phyloP scores from a whole-genome alignment of 805 yeast genomes.

The Kurtzmaniella fragi region DNA sequence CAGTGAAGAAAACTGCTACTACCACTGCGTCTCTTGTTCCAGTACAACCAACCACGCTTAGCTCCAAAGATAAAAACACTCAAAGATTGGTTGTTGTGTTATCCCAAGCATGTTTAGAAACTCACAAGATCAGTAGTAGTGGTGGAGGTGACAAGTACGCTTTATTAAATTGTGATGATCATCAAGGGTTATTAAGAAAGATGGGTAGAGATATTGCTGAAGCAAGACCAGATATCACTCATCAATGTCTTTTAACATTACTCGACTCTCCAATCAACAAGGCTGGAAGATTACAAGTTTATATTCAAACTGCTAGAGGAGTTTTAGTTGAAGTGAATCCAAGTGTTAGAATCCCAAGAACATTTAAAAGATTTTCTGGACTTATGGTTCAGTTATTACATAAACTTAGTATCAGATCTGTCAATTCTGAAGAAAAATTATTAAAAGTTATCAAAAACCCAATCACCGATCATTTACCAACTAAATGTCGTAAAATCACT shows the following conservation, averaged over 20 bases:
- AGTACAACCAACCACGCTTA: conserved; percentile 73
- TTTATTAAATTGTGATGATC: conserved; percentile 94
- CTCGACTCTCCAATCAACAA: conserved; percentile 97
- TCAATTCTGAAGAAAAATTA: conserved; percentile 90
- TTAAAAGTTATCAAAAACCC: conserved; percentile 95
- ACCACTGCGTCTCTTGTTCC: conserved; percentile 73
- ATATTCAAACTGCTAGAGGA: conserved; percentile 92
- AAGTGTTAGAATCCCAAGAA: conserved; percentile 93
- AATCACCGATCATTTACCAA: conserved; percentile 92
- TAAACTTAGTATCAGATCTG: conserved; percentile 87
- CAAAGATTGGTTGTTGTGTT: conserved; percentile 90
- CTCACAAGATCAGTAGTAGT: conserved; percentile 80
- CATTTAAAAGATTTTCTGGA: conserved; percentile 96
- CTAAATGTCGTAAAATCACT: conserved; percentile 91
- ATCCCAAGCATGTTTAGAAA: conserved; percentile 92
- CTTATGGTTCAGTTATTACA: conserved; percentile 96
- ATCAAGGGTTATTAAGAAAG: conserved; percentile 89
- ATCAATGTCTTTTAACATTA: conserved; percentile 90
- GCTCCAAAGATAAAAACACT: conserved; percentile 80
- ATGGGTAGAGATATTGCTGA: conserved; percentile 98
- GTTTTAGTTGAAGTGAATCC: conserved; percentile 96
- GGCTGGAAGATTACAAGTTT: conserved; percentile 95
- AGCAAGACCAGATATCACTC: conserved; percentile 99
- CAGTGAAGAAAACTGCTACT: neutral
- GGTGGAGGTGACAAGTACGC: conserved; percentile 86